A percentile compares a stretch with the other conserved stretches of the same genome.
Conservation (phyloP, 2,329 filamentous ascomycete species). For the Exophiala oligosperma region DNA sequence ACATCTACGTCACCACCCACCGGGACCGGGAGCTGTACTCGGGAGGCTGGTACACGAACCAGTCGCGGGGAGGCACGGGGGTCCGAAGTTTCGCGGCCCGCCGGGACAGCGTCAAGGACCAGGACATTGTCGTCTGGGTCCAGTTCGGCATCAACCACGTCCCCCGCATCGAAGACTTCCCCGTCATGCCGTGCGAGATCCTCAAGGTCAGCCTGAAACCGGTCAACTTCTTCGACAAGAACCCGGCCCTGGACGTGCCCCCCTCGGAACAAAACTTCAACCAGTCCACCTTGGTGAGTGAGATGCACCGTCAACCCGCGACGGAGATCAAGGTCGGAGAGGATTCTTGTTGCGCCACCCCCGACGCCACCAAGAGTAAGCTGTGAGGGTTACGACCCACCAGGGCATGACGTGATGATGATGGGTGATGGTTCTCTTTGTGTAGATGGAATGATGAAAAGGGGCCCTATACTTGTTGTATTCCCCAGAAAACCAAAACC, state of each 20-base stretch:
- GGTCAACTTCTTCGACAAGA: constrained; percentile 54
- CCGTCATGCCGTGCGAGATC: constrained; percentile 65
- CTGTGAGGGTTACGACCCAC: constrained; percentile 4
- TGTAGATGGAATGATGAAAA: too few species aligned
- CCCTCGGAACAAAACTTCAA: constrained; percentile 44
- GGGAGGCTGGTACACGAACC: constrained; percentile 58
- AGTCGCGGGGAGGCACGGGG: constrained; percentile 54
- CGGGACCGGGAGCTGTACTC: constrained; percentile 54
- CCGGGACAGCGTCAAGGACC: constrained; percentile 47
- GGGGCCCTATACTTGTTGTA: too few species aligned
- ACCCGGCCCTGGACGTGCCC: constrained; percentile 51
- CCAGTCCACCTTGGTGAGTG: constrained; percentile 30
- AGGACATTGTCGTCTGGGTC: constrained; percentile 58
- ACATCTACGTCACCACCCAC: constrained; percentile 58
- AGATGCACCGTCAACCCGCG: constrained; percentile 24
- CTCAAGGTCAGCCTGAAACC: constrained; percentile 50
- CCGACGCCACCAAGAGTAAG: constrained; percentile 18
- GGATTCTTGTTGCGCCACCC: constrained; percentile 18
- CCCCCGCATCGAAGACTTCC: constrained; percentile 65
- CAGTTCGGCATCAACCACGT: constrained; percentile 64
- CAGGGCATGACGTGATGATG: too few species aligned
- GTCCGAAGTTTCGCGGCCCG: constrained; percentile 54
- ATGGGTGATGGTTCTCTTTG: too few species aligned
- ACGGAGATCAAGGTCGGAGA: constrained; percentile 16
- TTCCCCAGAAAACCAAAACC: too few species aligned